Percentiles rank a stretch among this genome's conserved stretches.
Conservation (phyloP, 805 yeast species). For the Starmerella scarabaei region DNA sequence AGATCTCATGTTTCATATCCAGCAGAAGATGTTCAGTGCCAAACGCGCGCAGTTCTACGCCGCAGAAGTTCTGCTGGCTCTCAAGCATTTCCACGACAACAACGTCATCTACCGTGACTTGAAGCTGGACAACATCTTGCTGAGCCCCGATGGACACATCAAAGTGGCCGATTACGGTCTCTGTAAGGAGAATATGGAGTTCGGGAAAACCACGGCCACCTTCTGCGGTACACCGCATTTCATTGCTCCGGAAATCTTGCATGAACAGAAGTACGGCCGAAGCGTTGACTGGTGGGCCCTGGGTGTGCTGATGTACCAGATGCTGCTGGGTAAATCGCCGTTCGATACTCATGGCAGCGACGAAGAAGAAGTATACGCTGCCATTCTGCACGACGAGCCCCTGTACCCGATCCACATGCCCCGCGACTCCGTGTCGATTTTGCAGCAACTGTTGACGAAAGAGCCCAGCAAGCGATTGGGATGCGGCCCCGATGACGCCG, state of each 20-base stretch:
- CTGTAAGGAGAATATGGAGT: conserved; percentile 88
- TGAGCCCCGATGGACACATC: conserved; percentile 85
- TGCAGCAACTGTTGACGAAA: conserved; percentile 81
- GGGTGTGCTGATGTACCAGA: conserved; percentile 91
- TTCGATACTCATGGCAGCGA: conserved; percentile 78
- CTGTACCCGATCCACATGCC: conserved; percentile 96
- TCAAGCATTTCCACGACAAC: conserved; percentile 86
- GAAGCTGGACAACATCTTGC: conserved; percentile 84
- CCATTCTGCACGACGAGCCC: conserved; percentile 92
- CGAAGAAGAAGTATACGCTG: conserved; percentile 93
- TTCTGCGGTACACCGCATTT: conserved; percentile 99
- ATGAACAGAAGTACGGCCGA: conserved; percentile 83
- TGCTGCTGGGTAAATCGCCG: conserved; percentile 93
- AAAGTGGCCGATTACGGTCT: conserved; percentile 95
- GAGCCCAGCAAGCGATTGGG: conserved; percentile 81
- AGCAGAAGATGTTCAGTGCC: conserved; percentile 75
- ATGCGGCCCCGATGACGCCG: conserved; percentile 75
- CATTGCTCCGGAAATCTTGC: conserved; percentile 96
- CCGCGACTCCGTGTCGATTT: conserved; percentile 83
- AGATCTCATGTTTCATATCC: conserved; percentile 98
- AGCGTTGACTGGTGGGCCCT: conserved; percentile 99
- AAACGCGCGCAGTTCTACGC: conserved; percentile 94
- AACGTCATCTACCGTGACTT: conserved; percentile 94
- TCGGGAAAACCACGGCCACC: conserved; percentile 59
- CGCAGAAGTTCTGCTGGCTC: conserved; percentile 83